phyloP scores from a whole-genome alignment of 306 rosid genomes.

The Cucurbita argyrosperma region DNA sequence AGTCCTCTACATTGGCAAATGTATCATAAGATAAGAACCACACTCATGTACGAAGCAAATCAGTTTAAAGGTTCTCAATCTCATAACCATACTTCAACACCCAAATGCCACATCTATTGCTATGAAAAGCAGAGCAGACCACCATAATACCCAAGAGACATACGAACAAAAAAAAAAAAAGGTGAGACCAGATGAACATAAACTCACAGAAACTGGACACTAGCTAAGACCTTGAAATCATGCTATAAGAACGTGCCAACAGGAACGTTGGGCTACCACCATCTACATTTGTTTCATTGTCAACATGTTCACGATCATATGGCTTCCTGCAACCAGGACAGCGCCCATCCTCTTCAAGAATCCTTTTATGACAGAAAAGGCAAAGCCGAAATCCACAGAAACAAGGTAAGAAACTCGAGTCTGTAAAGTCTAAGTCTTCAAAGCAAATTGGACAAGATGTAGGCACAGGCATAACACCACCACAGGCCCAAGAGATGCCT shows the following conservation, averaged over 20 bases:
- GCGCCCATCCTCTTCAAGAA: constrained; percentile 80
- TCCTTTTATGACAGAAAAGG: constrained; percentile 97
- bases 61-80: constrained; percentile 29
- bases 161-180: constrained; percentile 6
- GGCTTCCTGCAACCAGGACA: constrained; percentile 98
- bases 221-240: constrained; percentile 58
- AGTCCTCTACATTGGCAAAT: constrained; percentile 57
- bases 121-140: constrained; percentile 23
- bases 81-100: constrained; percentile 29
- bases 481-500: constrained; percentile 40
- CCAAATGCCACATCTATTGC: constrained; percentile 32
- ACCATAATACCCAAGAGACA: constrained; percentile 28
- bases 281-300: constrained; percentile 44
- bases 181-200: constrained; percentile 24
- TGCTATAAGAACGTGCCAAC: constrained; percentile 73
- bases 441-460: constrained; percentile 79
- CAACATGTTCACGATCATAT: constrained; percentile 39
- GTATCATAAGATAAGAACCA: constrained; percentile 49
- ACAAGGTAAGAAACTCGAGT: constrained; percentile 78
- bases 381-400: constrained; percentile 86
- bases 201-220: constrained; percentile 25
- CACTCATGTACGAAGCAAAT: constrained; percentile 36
- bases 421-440: constrained; percentile 87
- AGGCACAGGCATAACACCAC: constrained; percentile 23
- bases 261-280: constrained; percentile 50